A percentile compares a stretch with the other conserved stretches of the same genome.
Evolutionary conservation across 305 asterid species (phyloP).

Genomic region (Euphrasia arctica): DNA sequence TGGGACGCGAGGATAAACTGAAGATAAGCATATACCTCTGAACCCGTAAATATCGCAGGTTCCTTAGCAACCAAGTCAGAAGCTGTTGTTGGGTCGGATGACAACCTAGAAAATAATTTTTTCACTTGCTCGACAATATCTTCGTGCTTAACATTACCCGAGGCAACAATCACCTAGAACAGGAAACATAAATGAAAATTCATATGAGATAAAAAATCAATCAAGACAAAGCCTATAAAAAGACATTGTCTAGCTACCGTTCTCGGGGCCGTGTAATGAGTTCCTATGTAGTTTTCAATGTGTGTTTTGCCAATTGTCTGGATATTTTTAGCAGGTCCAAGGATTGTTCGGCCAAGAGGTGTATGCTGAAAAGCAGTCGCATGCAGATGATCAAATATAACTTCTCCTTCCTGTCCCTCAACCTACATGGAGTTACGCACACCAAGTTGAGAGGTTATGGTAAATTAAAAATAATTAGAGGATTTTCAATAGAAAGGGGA

Average conservation of each 20-base stretch:
- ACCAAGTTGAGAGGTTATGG: background rate
- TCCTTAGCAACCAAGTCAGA: slow-evolving; percentile 58
- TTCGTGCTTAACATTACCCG: slow-evolving; percentile 85
- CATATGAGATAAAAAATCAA: background rate
- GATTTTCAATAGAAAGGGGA: background rate
- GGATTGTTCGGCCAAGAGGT: slow-evolving; percentile 82
- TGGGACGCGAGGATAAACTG: no score
- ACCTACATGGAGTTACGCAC: slow-evolving; percentile 40
- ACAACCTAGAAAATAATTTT: slow-evolving; percentile 58
- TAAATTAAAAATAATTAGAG: background rate
- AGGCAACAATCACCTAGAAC: slow-evolving; percentile 61
- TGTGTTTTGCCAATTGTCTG: slow-evolving; percentile 51
- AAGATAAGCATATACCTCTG: slow-evolving; percentile 57
- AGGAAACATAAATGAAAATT: slow-evolving; percentile 19
- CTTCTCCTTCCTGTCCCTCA: slow-evolving; percentile 82
- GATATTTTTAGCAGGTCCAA: slow-evolving; percentile 81
- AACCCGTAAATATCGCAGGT: slow-evolving; percentile 84
- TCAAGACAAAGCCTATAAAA: background rate
- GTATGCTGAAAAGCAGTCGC: slow-evolving; percentile 91
- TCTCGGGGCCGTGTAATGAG: slow-evolving; percentile 82
- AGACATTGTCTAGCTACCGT: slow-evolving; percentile 40
- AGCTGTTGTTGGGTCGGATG: slow-evolving; percentile 53
- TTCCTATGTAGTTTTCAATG: slow-evolving; percentile 57
- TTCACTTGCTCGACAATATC: slow-evolving; percentile 66
- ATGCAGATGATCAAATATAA: slow-evolving; percentile 83